Conservation (phyloP, 148 eudicot species). For the Persicaria maculosa region DNA sequence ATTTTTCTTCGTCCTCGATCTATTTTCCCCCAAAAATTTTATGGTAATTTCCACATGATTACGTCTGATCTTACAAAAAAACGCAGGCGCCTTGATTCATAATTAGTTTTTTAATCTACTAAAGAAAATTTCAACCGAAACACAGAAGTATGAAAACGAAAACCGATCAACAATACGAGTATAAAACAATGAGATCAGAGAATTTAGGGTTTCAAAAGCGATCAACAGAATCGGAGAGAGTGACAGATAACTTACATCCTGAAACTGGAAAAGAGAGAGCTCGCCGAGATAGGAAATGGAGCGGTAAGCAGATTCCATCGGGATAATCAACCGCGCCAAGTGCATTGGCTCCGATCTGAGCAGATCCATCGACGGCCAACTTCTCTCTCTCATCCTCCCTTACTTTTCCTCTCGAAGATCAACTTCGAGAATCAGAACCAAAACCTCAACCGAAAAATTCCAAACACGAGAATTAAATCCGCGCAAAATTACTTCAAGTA, state of each 20-base stretch:
- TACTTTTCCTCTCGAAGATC: neutral
- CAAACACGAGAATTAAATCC: neutral
- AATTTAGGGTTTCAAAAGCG: neutral
- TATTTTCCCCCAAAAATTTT: neutral
- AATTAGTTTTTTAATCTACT: too few species aligned
- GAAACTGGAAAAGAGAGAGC: constrained; percentile 59
- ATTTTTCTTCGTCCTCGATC: neutral
- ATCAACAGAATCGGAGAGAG: neutral
- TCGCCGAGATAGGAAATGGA: constrained; percentile 61
- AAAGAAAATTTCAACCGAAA: neutral
- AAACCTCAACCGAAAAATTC: neutral
- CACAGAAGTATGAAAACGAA: neutral
- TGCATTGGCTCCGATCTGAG: constrained; percentile 71
- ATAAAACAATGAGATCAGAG: neutral
- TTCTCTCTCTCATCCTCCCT: constrained; percentile 15
- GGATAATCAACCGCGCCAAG: constrained; percentile 52
- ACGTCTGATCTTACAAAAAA: neutral
- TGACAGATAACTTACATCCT: constrained; percentile 33
- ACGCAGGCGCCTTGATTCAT: too few species aligned
- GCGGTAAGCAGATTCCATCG: constrained; percentile 58
- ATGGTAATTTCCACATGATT: neutral
- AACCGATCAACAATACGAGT: neutral
- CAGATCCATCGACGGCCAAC: constrained; percentile 60
- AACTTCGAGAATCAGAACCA: neutral
- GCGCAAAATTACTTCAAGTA: neutral